Evolutionary conservation across 345 rosid species (phyloP), one percentile per base, ranked within the genome.

Genomic region (Melaleuca alternifolia): DNA sequence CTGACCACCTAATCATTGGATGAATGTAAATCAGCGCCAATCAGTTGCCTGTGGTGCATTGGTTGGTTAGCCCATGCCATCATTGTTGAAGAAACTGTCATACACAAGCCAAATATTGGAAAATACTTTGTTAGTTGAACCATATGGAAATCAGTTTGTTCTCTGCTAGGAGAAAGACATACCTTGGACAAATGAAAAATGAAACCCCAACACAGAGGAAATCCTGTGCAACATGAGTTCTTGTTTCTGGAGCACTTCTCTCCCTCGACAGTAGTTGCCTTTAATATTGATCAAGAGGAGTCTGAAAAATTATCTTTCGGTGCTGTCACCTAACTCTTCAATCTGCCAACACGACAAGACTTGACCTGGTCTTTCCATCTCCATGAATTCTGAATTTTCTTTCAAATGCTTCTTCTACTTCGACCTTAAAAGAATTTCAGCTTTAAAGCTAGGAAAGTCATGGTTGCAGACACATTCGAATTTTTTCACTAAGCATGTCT

Each of bases 401-500:
- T 57, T 26, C 15, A 5, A 10, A 5, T 11, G 30, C 62, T 5
- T 0, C 7, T 11, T 26, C 3, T 26, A 14, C 24, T 26, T 26
- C 62, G 0, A 57, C 24, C 62, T 26, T 5, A 14, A 57, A 24
- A 26, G 30, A 57, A 57, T 11, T 56, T 57, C 62, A 11, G 62
- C 6, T 57, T 26, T 2, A 11, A 26, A 2, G 15, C 62, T 26
- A 10, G 62, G 30, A 24, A 24, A 26, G 30, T 11, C 12, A 6
- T 7, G 3, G 15, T 57, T 26, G 30, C 30, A 57, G 0, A 61
- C 1, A 61, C 41, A 28, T 14, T 61, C 20, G 41, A 28, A 28
- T 14, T 14, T 61, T 41, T 20, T 7, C 21, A 14, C 20, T 3
- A 6, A 61, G 75, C 21, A 61, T 28, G 5, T 14, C 21, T 6